These are phyloP conservation scores for Pichiaceae sp. DNA, from an alignment of 1,139 yeast species.

Conservation along the genomic window DNA sequence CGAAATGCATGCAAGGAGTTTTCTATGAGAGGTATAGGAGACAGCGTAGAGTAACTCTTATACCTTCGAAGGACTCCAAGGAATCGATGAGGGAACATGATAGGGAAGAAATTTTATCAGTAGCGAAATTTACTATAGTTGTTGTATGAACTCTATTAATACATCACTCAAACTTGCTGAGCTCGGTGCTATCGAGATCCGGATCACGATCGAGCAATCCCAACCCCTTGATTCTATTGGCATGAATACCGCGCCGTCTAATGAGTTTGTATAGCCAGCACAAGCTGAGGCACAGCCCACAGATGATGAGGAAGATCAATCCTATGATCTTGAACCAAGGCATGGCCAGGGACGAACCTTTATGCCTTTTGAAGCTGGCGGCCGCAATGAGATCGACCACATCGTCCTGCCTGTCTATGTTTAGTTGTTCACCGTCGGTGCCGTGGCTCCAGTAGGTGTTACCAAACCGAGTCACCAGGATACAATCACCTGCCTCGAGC, in stretches of 20 bases:
- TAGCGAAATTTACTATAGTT: not conserved
- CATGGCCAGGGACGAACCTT: slow-evolving; percentile 4
- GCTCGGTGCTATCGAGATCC: slow-evolving; percentile 2
- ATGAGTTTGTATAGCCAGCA: not conserved
- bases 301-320: not conserved
- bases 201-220: slow-evolving; percentile 13
- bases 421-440: slow-evolving; percentile 7
- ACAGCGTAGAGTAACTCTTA: not conserved
- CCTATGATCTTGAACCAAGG: not conserved
- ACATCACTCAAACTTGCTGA: slow-evolving; percentile 2
- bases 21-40: not conserved
- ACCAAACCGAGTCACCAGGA: slow-evolving; percentile 29
- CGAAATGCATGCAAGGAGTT: not conserved
- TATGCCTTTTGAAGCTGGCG: slow-evolving; percentile 5
- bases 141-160: not conserved
- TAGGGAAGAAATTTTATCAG: not conserved
- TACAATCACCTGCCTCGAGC: slow-evolving; percentile 37
- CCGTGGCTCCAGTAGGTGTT: slow-evolving; percentile 16
- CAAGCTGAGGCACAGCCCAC: slow-evolving; percentile 1
- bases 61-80: too few species aligned
- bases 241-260: not conserved
- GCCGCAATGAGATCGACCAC: slow-evolving; percentile 8
- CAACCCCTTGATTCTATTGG: slow-evolving; percentile 10
- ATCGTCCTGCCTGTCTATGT: slow-evolving; percentile 5
- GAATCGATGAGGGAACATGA: not conserved